These are phyloP conservation scores for Phytophthora sp. DNA, from an alignment of 352 stramenopile species.

Conservation along the genomic window DNA sequence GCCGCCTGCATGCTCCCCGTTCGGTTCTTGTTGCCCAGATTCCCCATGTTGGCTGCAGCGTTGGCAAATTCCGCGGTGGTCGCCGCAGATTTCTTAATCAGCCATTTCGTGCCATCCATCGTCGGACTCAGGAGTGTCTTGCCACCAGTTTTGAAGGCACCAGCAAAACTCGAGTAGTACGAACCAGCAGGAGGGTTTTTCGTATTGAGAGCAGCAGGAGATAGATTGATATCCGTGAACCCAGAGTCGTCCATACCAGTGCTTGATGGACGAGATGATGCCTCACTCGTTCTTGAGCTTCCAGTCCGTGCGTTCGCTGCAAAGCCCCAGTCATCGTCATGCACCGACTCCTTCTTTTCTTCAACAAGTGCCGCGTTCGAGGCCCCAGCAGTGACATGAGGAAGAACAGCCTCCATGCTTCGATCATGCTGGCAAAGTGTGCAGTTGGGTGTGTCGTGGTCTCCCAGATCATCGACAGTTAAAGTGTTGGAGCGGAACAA, in stretches of 20 bases:
- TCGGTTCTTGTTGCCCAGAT: conserved; percentile 33
- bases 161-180: conserved; percentile 78
- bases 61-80: conserved; percentile 43
- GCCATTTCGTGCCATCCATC: conserved; percentile 76
- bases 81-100: conserved; percentile 66
- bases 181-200: conserved; percentile 34
- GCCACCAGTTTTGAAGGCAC: conserved; percentile 66
- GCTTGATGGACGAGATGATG: conserved; percentile 6
- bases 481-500: conserved; percentile 60
- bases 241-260: conserved; percentile 7
- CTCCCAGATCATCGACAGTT: conserved; percentile 70
- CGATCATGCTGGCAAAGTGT: conserved; percentile 67
- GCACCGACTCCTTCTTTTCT: conserved; percentile 23
- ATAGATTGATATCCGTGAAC: conserved; percentile 38
- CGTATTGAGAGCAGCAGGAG: conserved; percentile 13
- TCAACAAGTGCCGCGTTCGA: neutral
- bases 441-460: conserved; percentile 73
- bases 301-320: conserved; percentile 10
- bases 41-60: conserved; percentile 34
- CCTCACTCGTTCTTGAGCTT: conserved; percentile 26
- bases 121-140: conserved; percentile 74
- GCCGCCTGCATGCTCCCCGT: conserved; percentile 26
- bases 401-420: conserved; percentile 23
- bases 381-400: neutral
- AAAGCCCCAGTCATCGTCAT: conserved; percentile 20